Conservation (phyloP, 805 yeast genomes). For the Candida jianshihensis region DNA sequence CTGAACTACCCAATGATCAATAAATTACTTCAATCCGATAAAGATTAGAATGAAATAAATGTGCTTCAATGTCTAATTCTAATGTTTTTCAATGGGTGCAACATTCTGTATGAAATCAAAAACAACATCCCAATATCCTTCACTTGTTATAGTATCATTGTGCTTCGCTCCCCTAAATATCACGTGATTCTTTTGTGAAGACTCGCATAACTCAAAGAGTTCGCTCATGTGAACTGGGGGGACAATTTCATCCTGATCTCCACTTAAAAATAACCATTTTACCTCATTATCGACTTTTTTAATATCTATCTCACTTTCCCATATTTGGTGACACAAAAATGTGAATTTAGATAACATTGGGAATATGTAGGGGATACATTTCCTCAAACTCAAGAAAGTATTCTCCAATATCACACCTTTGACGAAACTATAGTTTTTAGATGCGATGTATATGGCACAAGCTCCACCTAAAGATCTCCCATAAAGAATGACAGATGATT, state of each 20-base stretch:
- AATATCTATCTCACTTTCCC: constrained; percentile 72
- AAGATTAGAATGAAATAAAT: not conserved
- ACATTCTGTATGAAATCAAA: constrained; percentile 42
- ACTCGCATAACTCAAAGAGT: constrained; percentile 46
- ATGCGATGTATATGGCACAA: constrained; percentile 76
- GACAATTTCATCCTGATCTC: constrained; percentile 78
- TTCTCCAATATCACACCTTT: constrained; percentile 76
- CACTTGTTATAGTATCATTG: constrained; percentile 74
- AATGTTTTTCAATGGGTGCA: constrained; percentile 6
- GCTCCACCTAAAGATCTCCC: constrained; percentile 97
- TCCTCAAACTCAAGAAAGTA: constrained; percentile 71
- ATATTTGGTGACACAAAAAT: constrained; percentile 63
- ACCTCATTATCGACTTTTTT: constrained; percentile 40
- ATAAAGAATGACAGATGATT: constrained; percentile 56
- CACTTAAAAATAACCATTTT: constrained; percentile 69
- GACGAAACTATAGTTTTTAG: constrained; percentile 43
- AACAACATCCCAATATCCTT: constrained; percentile 71
- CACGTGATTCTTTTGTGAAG: constrained; percentile 44
- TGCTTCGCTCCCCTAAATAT: constrained; percentile 61
- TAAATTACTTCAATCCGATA: too few relatives aligned
- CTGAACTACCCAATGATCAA: not conserved
- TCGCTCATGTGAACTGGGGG: constrained; percentile 78
- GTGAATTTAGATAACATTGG: constrained; percentile 56
- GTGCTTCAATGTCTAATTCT: not conserved
- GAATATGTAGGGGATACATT: constrained; percentile 66